Evolutionary conservation across 148 eudicot species (phyloP).

Genomic region (Vaccinium darrowii): DNA sequence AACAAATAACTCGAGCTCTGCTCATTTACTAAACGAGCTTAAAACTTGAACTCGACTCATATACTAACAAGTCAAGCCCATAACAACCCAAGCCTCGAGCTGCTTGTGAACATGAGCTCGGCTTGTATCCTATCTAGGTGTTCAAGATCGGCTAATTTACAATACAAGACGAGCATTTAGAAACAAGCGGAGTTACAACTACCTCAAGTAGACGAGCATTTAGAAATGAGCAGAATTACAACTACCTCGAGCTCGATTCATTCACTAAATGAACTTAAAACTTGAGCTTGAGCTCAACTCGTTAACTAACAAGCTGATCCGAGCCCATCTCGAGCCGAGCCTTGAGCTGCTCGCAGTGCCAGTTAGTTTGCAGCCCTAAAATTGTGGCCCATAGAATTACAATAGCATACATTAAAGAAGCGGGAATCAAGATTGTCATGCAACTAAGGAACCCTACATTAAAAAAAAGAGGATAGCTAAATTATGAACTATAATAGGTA

Average conservation of each 20-base stretch:
- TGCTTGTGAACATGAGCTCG: too few species aligned
- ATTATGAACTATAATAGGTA: constrained; percentile 17
- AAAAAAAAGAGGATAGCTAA: background rate
- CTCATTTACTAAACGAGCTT: too few species aligned
- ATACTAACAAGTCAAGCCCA: too few species aligned
- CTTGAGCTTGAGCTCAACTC: background rate
- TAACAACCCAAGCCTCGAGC: too few species aligned
- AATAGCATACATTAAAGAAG: background rate
- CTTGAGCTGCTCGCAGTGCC: background rate
- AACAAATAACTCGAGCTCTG: too few species aligned
- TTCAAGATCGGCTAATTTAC: background rate
- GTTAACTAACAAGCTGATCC: background rate
- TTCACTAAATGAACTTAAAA: background rate
- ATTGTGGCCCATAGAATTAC: background rate
- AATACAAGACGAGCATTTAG: background rate
- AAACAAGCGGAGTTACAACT: background rate
- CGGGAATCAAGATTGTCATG: background rate
- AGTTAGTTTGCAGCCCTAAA: background rate
- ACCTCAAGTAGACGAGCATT: background rate
- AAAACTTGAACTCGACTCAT: too few species aligned
- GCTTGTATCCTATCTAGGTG: background rate
- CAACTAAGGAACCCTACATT: background rate
- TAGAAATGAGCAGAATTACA: background rate
- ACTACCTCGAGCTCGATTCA: background rate
- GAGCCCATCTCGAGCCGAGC: background rate